Conservation (phyloP, 331 rosid species). For the Telfairia occidentalis region DNA sequence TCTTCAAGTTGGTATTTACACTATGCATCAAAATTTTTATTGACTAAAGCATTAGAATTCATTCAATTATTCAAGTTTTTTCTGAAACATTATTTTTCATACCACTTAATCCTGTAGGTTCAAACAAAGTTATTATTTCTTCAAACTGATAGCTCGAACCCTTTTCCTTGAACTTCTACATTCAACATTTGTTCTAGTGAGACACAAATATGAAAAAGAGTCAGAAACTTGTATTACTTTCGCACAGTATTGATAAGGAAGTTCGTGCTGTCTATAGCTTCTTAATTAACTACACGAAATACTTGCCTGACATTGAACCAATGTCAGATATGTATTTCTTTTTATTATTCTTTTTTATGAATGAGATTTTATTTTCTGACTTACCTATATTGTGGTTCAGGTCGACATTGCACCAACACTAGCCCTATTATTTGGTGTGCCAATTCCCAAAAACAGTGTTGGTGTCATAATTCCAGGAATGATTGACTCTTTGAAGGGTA, state of each 20-base stretch:
- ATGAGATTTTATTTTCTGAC: not conserved
- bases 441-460: conserved; percentile 78
- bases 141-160: not conserved
- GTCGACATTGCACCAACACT: conserved; percentile 82
- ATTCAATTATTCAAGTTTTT: not conserved
- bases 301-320: not conserved
- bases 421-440: conserved; percentile 80
- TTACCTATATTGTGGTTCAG: conserved; percentile 30
- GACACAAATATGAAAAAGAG: not conserved
- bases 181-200: not conserved
- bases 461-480: conserved; percentile 56
- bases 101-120: not conserved
- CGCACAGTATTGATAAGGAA: not conserved
- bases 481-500: conserved; percentile 49
- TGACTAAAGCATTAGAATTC: not conserved
- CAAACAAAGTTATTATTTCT: not conserved
- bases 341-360: not conserved
- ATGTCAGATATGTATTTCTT: not conserved
- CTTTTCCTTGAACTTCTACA: not conserved
- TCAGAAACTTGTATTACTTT: not conserved
- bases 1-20: not conserved
- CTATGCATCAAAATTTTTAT: not conserved
- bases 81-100: not conserved
- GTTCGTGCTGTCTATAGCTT: not conserved
- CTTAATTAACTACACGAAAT: not conserved